Percentiles rank a stretch among this genome's conserved stretches.
Evolutionary conservation across 2,329 filamentous ascomycete genomes (phyloP).

Genomic region (Colletotrichum tofieldiae): DNA sequence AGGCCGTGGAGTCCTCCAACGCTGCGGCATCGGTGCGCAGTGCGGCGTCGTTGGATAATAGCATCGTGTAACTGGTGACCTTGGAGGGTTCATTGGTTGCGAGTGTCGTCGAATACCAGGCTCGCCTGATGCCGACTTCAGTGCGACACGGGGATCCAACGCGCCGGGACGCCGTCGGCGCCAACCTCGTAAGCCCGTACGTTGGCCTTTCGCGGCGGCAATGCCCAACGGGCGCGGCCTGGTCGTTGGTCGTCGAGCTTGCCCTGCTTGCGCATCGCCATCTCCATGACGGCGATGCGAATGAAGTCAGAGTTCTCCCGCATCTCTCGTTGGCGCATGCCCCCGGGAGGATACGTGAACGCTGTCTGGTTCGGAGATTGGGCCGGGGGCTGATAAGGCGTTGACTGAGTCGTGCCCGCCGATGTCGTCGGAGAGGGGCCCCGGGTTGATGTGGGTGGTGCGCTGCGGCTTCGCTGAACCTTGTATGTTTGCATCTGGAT

Average conservation of each 20-base stretch:
- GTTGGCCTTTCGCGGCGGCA: conserved; percentile 74
- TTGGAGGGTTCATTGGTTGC: neutral
- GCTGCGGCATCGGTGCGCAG: conserved; percentile 32
- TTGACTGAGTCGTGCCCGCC: conserved; percentile 50
- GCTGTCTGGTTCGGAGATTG: conserved; percentile 53
- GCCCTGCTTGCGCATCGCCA: conserved; percentile 78
- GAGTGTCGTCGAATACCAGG: conserved; percentile 1
- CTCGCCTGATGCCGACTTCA: conserved; percentile 28
- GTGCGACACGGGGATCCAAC: conserved; percentile 66
- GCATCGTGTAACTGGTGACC: conserved; percentile 3
- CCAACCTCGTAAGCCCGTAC: conserved; percentile 70
- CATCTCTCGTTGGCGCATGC: conserved; percentile 75
- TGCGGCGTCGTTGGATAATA: neutral
- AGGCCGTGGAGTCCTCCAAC: neutral
- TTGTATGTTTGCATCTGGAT: conserved; percentile 83
- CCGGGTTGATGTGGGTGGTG: conserved; percentile 51
- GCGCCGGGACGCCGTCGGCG: conserved; percentile 70
- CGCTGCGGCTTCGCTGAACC: conserved; percentile 65
- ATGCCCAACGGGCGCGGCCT: conserved; percentile 77
- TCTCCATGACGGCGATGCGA: conserved; percentile 79
- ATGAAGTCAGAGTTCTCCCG: conserved; percentile 81
- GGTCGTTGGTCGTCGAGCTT: conserved; percentile 77
- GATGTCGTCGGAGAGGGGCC: conserved; percentile 52
- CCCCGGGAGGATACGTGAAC: conserved; percentile 59
- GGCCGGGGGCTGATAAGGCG: conserved; percentile 49